Percentiles rank a stretch among this genome's conserved stretches.
These are phyloP conservation scores for Coemansia aciculifera DNA, from an alignment of 192 early-diverging fungal genomes.

Conservation along the genomic window DNA sequence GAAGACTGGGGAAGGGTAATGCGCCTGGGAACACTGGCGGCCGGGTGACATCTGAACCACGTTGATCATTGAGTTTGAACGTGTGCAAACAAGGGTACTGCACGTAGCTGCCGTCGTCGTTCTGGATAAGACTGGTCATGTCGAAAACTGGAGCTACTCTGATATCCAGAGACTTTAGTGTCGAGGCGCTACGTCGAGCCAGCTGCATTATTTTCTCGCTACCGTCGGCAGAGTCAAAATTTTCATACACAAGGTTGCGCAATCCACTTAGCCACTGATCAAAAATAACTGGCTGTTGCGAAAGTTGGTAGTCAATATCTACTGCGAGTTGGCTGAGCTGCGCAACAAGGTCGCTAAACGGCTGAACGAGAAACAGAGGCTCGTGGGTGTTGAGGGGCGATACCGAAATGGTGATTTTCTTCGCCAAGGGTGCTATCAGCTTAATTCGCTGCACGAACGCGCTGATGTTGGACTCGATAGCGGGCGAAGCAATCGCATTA, in stretches of 20 bases:
- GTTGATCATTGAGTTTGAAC: neutral
- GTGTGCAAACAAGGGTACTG: too few relatives aligned
- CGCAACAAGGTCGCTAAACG: too few relatives aligned
- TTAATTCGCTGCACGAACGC: too few relatives aligned
- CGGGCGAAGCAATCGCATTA: too few relatives aligned
- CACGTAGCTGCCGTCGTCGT: too few relatives aligned
- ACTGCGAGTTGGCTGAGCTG: too few relatives aligned
- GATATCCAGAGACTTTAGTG: neutral
- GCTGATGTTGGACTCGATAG: too few relatives aligned
- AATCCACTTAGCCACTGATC: neutral
- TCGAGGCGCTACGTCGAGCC: neutral
- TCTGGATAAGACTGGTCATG: neutral
- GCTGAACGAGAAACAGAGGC: too few relatives aligned
- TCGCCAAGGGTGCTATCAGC: too few relatives aligned
- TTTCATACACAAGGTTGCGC: neutral
- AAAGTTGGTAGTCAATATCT: too few relatives aligned
- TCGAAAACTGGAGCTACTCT: neutral
- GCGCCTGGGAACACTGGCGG: neutral
- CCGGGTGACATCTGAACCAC: neutral
- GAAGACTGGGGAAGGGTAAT: neutral
- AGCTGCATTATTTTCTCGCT: neutral
- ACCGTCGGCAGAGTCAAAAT: neutral
- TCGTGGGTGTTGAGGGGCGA: too few relatives aligned
- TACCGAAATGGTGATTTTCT: too few relatives aligned
- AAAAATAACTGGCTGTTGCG: neutral